Evolutionary conservation across 2,329 filamentous ascomycete species (phyloP).

Genomic region (Ophiostoma sp.): DNA sequence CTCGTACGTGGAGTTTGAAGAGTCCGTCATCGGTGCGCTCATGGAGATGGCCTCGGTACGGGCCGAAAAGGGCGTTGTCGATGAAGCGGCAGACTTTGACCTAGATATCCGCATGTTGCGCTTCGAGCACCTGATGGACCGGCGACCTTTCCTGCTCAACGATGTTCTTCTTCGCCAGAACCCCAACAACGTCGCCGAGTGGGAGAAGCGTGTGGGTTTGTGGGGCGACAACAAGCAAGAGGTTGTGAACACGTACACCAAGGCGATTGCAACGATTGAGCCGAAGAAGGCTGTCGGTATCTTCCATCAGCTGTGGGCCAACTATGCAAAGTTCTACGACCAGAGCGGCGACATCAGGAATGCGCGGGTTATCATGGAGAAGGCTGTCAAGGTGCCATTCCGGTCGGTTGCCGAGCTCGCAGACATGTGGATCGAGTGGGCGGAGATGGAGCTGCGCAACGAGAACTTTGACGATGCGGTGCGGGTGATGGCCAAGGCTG

Average conservation of each 20-base stretch:
- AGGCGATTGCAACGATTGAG: slow-evolving; percentile 86
- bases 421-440: slow-evolving; percentile 99
- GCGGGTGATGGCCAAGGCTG: slow-evolving; percentile 93
- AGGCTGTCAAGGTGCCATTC: slow-evolving; percentile 95
- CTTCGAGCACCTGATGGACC: slow-evolving; percentile 97
- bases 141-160: slow-evolving; percentile 90
- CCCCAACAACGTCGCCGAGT: slow-evolving; percentile 90
- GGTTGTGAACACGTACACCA: slow-evolving; percentile 88
- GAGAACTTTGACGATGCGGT: slow-evolving; percentile 95
- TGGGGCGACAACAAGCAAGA: slow-evolving; percentile 93
- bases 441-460: slow-evolving; percentile 92
- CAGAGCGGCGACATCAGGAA: slow-evolving; percentile 75
- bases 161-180: slow-evolving; percentile 94
- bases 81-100: slow-evolving; percentile 86
- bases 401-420: slow-evolving; percentile 95
- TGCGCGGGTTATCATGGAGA: slow-evolving; percentile 91
- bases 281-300: slow-evolving; percentile 91
- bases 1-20: slow-evolving; percentile 93
- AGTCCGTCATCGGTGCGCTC: slow-evolving; percentile 83
- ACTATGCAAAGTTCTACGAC: slow-evolving; percentile 97
- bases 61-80: slow-evolving; percentile 68
- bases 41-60: slow-evolving; percentile 82
- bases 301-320: slow-evolving; percentile 92
- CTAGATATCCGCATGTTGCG: slow-evolving; percentile 96
- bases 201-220: slow-evolving; percentile 92